Base-by-base conservation (phyloP, 371 early-diverging fungal genomes). In the Funneliformis caledonium region DNA sequence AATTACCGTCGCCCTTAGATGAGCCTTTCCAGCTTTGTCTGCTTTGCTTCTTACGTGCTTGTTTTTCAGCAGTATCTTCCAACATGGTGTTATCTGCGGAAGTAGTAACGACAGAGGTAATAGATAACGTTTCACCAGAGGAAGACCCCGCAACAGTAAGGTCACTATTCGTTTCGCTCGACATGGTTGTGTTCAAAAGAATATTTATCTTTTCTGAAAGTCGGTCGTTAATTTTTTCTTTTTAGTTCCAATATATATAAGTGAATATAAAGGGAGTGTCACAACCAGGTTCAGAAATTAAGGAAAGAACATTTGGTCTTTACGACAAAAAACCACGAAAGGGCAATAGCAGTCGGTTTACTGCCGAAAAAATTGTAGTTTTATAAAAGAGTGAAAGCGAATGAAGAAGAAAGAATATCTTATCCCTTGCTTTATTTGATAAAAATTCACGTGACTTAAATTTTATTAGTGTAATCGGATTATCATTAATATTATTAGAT, bases 1-100 rank as follows among this genome's bases (percentile, higher is more conserved):
- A 65, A 69, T 79, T 79, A 70, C 43, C 26, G 19, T 79, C 70
- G 19, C 26, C 47, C 16, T 70, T 79, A 31, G 45, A 52, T 52
- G 56, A 22, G 9, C 4, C 19, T 79, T 79, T 79, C 68, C n/a
- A 79, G 47, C 56, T 79, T 69, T 79, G 79, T 16, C 70, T 26
- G 56, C 56, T 79, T 79, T 68, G 79, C 19, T 79, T 79, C n/a
- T 59, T 79, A 43, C 72, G 68, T 59, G 65, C 50, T 65, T 77
- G 77, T 43, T 77, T 77, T 61, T 77, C 77, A 31, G 14, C 19
- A 19, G 42, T 50, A 45, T 79, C 79, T 69, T 69, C 70, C n/a
- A 69, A 56, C 1, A 62, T 31, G 43, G 12, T 22, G 19, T 69
- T n/a, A 42, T 43, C 59, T 16, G 43, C 69, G 19, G 33, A 59